Conservation (phyloP, 2,329 filamentous ascomycete genomes). For the Periconia digitata region DNA sequence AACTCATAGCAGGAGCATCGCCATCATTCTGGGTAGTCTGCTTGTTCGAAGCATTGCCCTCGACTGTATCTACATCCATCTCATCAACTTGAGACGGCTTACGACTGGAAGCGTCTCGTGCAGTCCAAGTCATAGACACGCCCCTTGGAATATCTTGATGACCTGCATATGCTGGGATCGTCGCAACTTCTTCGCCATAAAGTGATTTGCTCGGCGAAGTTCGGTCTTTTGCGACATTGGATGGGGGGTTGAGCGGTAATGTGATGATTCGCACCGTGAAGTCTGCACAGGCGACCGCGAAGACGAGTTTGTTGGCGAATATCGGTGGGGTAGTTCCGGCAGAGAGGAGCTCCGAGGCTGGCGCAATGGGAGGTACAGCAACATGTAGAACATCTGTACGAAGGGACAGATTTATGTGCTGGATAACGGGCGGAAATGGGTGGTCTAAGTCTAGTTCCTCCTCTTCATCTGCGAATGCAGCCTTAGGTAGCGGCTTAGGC, state of each 20-base stretch:
- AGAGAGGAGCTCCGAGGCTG: conserved; percentile 30
- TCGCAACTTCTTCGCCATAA: conserved; percentile 51
- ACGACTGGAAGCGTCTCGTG: conserved; percentile 19
- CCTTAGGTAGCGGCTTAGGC: conserved; percentile 21
- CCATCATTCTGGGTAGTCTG: conserved; percentile 15
- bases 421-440: conserved; percentile 57
- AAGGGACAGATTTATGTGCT: conserved; percentile 58
- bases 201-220: conserved; percentile 23
- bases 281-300: conserved; percentile 59
- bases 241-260: conserved; percentile 57
- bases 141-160: conserved; percentile 55
- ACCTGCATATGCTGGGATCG: conserved; percentile 49
- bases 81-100: conserved; percentile 29
- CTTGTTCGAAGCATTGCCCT: conserved; percentile 21
- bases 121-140: conserved; percentile 57
- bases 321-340: conserved; percentile 48
- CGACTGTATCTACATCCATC: conserved; percentile 37
- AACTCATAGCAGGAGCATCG: conserved; percentile 17
- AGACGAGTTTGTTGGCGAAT: conserved; percentile 54
- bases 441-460: conserved; percentile 60
- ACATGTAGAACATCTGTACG: conserved; percentile 57
- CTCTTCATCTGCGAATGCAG: conserved; percentile 57
- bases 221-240: conserved; percentile 38
- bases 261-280: conserved; percentile 58
- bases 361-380: conserved; percentile 49